These are phyloP conservation scores for Colletotrichum tofieldiae DNA, from an alignment of 2,329 filamentous ascomycete genomes.

Conservation along the genomic window DNA sequence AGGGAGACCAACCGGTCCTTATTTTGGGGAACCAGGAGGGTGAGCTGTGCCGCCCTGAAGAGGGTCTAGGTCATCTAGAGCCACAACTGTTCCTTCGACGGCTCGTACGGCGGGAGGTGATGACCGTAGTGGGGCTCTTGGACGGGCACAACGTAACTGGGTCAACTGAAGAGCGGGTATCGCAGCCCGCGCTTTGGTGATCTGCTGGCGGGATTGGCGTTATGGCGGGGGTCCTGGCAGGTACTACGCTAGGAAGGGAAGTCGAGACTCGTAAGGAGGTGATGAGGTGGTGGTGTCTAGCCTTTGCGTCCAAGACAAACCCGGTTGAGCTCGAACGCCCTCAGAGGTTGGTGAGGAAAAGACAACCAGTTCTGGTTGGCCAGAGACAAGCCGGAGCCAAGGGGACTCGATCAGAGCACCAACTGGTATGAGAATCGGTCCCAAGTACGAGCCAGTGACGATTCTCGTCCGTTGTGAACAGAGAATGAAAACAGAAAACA, in stretches of 20 bases:
- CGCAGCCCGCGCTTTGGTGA: slow-evolving; percentile 29
- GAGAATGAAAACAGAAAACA: background rate
- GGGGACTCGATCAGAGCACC: slow-evolving; percentile 11
- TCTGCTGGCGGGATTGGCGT: slow-evolving; percentile 28
- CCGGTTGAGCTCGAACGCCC: slow-evolving; percentile 36
- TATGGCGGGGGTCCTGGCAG: slow-evolving; percentile 32
- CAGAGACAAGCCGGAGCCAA: slow-evolving; percentile 22
- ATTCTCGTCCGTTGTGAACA: background rate
- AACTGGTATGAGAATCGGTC: slow-evolving; percentile 18
- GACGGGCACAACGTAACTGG: slow-evolving; percentile 17
- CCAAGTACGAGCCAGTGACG: slow-evolving; percentile 4
- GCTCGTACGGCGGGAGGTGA: slow-evolving; percentile 24
- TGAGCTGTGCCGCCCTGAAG: slow-evolving; percentile 19
- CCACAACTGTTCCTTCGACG: slow-evolving; percentile 27
- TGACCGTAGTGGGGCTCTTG: slow-evolving; percentile 34
- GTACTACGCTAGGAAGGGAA: slow-evolving; percentile 36
- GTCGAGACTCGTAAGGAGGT: slow-evolving; percentile 22
- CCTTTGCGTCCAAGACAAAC: slow-evolving; percentile 23
- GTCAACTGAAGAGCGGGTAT: slow-evolving; percentile 29
- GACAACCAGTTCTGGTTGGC: slow-evolving; percentile 31
- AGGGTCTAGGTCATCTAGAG: slow-evolving; percentile 33
- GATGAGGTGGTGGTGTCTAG: slow-evolving; percentile 33
- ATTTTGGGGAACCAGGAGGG: slow-evolving; percentile 18
- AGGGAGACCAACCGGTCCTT: slow-evolving; percentile 8
- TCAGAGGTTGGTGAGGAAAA: slow-evolving; percentile 13